phyloP scores from a whole-genome alignment of 768 basidiomycete genomes.

The Phylloporus sp. region DNA sequence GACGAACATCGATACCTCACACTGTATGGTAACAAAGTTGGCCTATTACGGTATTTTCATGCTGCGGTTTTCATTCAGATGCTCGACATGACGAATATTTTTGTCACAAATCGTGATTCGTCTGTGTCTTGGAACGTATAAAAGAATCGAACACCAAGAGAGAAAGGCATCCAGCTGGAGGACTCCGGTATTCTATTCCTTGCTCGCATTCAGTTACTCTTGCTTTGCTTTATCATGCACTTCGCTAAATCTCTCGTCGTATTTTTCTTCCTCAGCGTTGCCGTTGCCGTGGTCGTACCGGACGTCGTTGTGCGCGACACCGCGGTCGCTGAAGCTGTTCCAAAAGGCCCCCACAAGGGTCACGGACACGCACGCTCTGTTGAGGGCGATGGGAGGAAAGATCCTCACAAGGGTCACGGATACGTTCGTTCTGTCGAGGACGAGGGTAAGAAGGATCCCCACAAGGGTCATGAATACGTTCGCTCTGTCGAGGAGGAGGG shows the following conservation, averaged over 20 bases:
- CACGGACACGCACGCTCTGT: neutral
- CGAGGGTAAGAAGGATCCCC: neutral
- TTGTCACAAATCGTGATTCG: neutral
- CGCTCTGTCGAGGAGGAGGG: neutral
- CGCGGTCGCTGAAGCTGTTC: neutral
- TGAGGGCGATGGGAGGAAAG: neutral
- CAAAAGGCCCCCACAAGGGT: neutral
- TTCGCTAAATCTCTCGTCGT: neutral
- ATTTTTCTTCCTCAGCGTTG: slow-evolving; percentile 5
- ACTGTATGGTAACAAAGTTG: too few species aligned
- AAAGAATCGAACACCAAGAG: neutral
- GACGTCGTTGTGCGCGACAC: neutral
- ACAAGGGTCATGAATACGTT: neutral
- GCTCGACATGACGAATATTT: neutral
- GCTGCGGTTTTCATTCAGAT: neutral
- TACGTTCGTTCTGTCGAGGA: too few species aligned
- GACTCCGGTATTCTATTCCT: neutral
- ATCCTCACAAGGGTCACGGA: neutral
- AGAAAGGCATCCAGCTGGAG: neutral
- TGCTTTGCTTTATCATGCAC: slow-evolving; percentile 3
- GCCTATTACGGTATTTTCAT: neutral
- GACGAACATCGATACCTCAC: neutral
- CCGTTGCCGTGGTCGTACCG: slow-evolving; percentile 1
- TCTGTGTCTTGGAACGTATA: neutral
- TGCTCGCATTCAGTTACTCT: neutral